Evolutionary conservation across 2,329 filamentous ascomycete genomes (phyloP), one percentile per base, ranked within the genome.

Genomic region (Scytalidium lignicola): DNA sequence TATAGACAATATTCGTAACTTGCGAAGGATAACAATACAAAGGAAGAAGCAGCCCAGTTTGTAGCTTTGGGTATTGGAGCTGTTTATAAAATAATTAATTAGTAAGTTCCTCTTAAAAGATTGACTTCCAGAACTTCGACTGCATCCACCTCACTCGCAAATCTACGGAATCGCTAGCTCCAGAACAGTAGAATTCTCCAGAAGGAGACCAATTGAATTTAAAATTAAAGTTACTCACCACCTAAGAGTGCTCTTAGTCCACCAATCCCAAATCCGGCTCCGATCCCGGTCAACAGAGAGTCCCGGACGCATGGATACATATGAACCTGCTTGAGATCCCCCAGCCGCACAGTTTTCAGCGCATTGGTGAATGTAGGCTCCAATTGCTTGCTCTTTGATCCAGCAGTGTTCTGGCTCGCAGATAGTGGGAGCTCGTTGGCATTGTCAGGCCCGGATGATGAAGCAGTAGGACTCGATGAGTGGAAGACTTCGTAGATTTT

Each of bases 1-100:
- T 83, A 84, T 62, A 90, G 83, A 70, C 92, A 97, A 62, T 86
- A 90, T 69, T 96, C 89, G 69, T 90, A 93, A 45, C 85, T 85
- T 23, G 78, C 76, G 43, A 86, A 73, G n/a, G 86, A 84, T 6
- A 79, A 79, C 18, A 86, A 64, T 20, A 85, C 74, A 65, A 93
- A 95, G 29, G 82, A 76, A 6, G 83, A 88, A 5, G 93, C 90
- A 0, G 90, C 90, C 87, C 88, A 95, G 62, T 95, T 95, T 29
- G 86, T 84, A 1, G 88, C 82, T 60, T 79, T 81, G 49, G 77
- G 78, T 52, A 90, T 69, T 17, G 77, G 75, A 40, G 78, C 82
- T 80, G 57, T 44, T 28, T 13, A 13, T 13, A 28, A 63, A 28
- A 28, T 65, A 62, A n/a, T n/a, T 65, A n/a, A 13, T 43, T 26